phyloP scores from a whole-genome alignment of 1,284 basidiomycete genomes.

The Porodaedalea pini region DNA sequence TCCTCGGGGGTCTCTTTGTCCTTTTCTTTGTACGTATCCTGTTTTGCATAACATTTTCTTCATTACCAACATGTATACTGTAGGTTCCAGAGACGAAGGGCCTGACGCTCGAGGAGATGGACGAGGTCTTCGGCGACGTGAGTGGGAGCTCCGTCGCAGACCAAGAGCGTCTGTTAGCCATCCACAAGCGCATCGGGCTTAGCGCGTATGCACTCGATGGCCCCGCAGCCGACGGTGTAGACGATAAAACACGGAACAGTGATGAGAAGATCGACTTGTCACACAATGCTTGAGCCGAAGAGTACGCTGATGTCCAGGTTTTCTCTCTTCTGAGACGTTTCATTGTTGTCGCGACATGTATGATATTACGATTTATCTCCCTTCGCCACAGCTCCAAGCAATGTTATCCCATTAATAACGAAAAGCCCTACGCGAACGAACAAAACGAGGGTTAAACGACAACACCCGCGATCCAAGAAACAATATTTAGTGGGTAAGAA shows the following conservation, averaged over 20 bases:
- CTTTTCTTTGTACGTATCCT: slow-evolving; percentile 49
- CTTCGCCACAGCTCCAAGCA: too few species aligned
- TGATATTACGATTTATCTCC: too few species aligned
- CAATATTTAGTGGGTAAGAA: too few species aligned
- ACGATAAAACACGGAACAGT: not conserved
- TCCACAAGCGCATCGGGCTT: slow-evolving; percentile 58
- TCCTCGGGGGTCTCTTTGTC: slow-evolving; percentile 61
- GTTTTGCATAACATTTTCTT: not conserved
- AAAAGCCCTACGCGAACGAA: too few species aligned
- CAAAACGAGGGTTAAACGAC: too few species aligned
- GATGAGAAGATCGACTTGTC: slow-evolving; percentile 9
- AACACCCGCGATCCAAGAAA: too few species aligned
- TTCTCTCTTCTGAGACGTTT: too few species aligned
- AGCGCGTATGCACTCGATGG: slow-evolving; percentile 25
- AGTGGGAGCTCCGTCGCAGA: slow-evolving; percentile 50
- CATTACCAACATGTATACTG: slow-evolving; percentile 1
- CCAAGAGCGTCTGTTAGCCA: slow-evolving; percentile 49
- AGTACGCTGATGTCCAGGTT: not conserved
- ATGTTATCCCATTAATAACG: too few species aligned
- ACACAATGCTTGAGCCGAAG: not conserved
- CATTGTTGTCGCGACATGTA: too few species aligned
- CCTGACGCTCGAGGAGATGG: slow-evolving; percentile 67
- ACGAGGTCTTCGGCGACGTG: slow-evolving; percentile 57
- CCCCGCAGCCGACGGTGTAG: not conserved
- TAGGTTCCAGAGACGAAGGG: slow-evolving; percentile 69